These are phyloP conservation scores for Rhododendron ovatum DNA, from an alignment of 148 eudicot species.

Conservation along the genomic window DNA sequence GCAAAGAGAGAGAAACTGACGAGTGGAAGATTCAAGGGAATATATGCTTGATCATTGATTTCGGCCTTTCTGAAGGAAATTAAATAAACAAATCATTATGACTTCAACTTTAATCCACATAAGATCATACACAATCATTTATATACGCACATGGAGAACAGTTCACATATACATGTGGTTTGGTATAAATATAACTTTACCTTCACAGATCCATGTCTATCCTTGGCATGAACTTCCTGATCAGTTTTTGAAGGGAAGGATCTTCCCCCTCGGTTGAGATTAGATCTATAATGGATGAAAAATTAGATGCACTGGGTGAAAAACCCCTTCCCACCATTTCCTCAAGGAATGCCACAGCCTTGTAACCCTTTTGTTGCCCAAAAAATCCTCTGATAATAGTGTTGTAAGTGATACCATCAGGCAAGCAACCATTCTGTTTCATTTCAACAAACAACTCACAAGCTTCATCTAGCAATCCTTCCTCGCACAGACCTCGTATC, in stretches of 20 bases:
- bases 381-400: not conserved
- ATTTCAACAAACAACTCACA: conserved; percentile 6
- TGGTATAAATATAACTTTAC: not conserved
- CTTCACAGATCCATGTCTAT: not conserved
- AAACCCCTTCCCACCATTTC: conserved; percentile 8
- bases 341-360: conserved; percentile 1
- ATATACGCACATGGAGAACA: not conserved
- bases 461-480: conserved; percentile 5
- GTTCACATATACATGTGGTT: not conserved
- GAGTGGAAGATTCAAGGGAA: not conserved
- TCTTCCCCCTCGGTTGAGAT: not conserved
- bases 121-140: not conserved
- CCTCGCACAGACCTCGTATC: not conserved
- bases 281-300: conserved; percentile 2
- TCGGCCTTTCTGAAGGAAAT: not conserved
- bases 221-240: not conserved
- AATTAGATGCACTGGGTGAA: conserved; percentile 7
- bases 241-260: not conserved
- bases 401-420: conserved; percentile 9
- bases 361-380: not conserved
- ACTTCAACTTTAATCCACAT: not conserved
- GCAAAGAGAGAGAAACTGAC: not conserved
- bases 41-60: not conserved
- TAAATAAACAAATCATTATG: not conserved
- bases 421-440: conserved; percentile 11